Evolutionary conservation across 1,284 basidiomycete species (phyloP).

Genomic region (Trametes polyzona): DNA sequence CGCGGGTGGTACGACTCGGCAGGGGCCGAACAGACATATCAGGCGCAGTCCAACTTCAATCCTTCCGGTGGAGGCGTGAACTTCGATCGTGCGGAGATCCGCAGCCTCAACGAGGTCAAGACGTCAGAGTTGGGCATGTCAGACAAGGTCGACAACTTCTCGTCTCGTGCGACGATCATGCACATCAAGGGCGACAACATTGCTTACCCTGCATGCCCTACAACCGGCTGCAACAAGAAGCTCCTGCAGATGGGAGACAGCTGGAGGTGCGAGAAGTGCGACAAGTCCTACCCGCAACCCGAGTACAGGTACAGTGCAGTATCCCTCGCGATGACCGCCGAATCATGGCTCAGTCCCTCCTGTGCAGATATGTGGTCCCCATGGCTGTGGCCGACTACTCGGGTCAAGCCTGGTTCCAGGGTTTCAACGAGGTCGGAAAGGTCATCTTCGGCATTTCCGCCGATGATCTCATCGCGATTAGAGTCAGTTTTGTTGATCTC

Average conservation of each 20-base stretch:
- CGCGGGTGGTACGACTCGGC: slow-evolving; percentile 91
- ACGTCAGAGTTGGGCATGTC: slow-evolving; percentile 76
- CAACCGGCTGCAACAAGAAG: slow-evolving; percentile 90
- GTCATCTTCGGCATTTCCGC: slow-evolving; percentile 81
- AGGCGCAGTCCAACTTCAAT: slow-evolving; percentile 62
- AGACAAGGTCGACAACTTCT: slow-evolving; percentile 87
- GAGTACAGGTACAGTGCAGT: slow-evolving; percentile 72
- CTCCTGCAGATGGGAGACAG: slow-evolving; percentile 69
- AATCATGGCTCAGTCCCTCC: neutral
- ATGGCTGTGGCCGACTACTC: slow-evolving; percentile 91
- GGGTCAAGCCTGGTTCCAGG: slow-evolving; percentile 90
- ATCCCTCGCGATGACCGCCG: neutral
- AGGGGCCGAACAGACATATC: slow-evolving; percentile 68
- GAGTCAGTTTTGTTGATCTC: slow-evolving; percentile 45
- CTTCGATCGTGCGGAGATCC: slow-evolving; percentile 75
- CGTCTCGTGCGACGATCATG: slow-evolving; percentile 82
- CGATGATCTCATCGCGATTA: slow-evolving; percentile 77
- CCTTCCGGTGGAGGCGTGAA: slow-evolving; percentile 43
- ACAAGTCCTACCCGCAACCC: slow-evolving; percentile 73
- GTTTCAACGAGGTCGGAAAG: slow-evolving; percentile 93
- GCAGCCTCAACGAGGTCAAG: slow-evolving; percentile 84
- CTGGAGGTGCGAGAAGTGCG: slow-evolving; percentile 97
- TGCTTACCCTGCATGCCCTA: slow-evolving; percentile 90
- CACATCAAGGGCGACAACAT: slow-evolving; percentile 90
- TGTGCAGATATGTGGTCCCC: slow-evolving; percentile 82